Base-by-base conservation (phyloP, 495 filamentous ascomycete genomes). In the Aspergillus avenaceus region DNA sequence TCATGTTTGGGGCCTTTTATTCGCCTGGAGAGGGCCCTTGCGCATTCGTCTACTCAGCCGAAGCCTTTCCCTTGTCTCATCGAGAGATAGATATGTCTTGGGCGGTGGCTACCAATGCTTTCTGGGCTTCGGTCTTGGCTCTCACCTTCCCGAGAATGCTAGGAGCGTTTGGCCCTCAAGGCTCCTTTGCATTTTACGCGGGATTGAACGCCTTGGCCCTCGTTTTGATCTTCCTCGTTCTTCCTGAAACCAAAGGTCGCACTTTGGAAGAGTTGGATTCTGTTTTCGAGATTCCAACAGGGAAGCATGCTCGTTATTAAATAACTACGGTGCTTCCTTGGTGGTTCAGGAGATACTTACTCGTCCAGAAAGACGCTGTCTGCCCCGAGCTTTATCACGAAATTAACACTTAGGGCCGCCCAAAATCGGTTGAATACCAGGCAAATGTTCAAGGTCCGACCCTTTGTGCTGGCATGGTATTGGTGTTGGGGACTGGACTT, bases 211-310 rank as follows among this genome's bases (percentile, higher is more conserved):
- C 84, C 1, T 60, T 84, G 0, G 84, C 83, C 1, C 65, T 86
- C 23, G 38, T 81, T 40, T 68, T 88, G 73, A 86, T 88, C 58
- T 87, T 87, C 66, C 73, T 87, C 13, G 78, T 75, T 50, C 66
- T 90, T 23, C 66, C 66, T 8, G 84, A 86, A 68, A 86, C 84
- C 8, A 86, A 86, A 70, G 77, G 84, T 68, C 75, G 77, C 23
- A 86, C 85, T 1, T 76, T 90, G 6, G 86, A 91, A 64, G 87
- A 91, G 61, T 71, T 91, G 34, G 87, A 91, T 65, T 87, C 88
- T 55, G 79, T 92, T 46, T 92, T 88, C 52, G 84, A 79, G 5
- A 84, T 88, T 11, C 82, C 83, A 0, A 84, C 77, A 21, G 53
- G 74, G 24, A 72, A 69, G 29, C 84, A 87, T 59, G 76, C 75